Evolutionary conservation across 768 basidiomycete genomes (phyloP), one percentile per base, ranked within the genome.

Genomic region (Suillus subaureus): DNA sequence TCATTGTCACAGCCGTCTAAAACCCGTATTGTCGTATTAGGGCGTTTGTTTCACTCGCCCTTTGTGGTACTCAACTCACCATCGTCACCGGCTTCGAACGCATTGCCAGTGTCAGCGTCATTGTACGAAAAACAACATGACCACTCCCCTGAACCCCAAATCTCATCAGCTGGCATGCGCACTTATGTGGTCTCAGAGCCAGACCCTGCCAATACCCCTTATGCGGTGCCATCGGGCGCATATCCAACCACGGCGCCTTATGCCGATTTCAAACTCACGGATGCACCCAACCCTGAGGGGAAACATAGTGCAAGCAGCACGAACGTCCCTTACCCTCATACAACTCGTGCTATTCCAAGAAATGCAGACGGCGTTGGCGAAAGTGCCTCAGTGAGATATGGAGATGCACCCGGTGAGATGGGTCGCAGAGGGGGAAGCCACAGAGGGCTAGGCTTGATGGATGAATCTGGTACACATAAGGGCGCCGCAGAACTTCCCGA

Each of bases 141-240:
- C 69, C 74, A 75, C 68, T 79, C 83, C 28, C 71, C 82, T 40
- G 87, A 89, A 70, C 84, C 85, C 1, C 73, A 80, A 65, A 55
- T 77, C 26, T 75, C 82, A 2, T 76, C 75, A 43, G 74, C 79
- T 42, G 87, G 85, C 40, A 81, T 82, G 37, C 87, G 83, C 64
- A 89, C 87, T 40, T 89, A 92, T 70, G 89, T 92, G 68, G 90
- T 91, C 68, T 90, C 89, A 39, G 82, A 89, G 73, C 90, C 90
- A 45, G 89, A 91, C 76, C 82, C 85, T 40, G 79, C 85, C 64
- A 74, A 87, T 63, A 83, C 81, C 51, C 84, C 85, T 39, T 91
- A 90, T 70, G 79, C 84, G 69, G 89, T 92, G n/a, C 90, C 90
- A 2, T 84, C 86, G 13, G 90, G 91, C 69, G 90, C 89, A 6